Percentiles rank a stretch among this genome's conserved stretches.
Conservation (phyloP, 345 rosid genomes). For the Bruguiera gymnorhiza region DNA sequence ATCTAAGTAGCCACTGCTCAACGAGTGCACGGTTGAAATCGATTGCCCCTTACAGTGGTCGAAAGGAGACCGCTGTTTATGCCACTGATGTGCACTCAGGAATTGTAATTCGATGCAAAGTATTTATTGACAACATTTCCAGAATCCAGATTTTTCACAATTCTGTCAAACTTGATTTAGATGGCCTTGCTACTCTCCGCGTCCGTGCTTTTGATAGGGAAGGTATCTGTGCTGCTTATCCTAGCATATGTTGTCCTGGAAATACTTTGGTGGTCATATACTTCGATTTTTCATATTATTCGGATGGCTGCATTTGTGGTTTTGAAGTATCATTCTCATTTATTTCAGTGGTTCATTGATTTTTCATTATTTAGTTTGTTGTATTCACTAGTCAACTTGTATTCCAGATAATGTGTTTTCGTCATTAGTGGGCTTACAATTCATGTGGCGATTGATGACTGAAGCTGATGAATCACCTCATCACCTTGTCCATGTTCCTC, state of each 20-base stretch:
- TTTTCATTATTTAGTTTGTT: background rate
- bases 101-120: conserved; percentile 91
- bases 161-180: conserved; percentile 87
- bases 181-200: conserved; percentile 88
- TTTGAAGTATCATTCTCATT: conserved; percentile 6
- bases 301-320: background rate
- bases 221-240: conserved; percentile 42
- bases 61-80: conserved; percentile 91
- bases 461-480: conserved; percentile 53
- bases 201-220: conserved; percentile 84
- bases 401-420: conserved; percentile 83
- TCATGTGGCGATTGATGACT: conserved; percentile 77
- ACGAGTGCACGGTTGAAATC: conserved; percentile 80
- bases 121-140: conserved; percentile 81
- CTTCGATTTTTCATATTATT: background rate
- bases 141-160: conserved; percentile 91
- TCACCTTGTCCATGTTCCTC: conserved; percentile 87
- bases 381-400: conserved; percentile 15
- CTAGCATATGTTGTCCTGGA: background rate
- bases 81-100: conserved; percentile 79
- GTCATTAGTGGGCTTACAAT: conserved; percentile 85
- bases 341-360: background rate
- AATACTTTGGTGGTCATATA: no score
- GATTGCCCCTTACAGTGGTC: conserved; percentile 63
- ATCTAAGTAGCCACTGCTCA: conserved; percentile 70